phyloP scores from a whole-genome alignment of 2,329 filamentous ascomycete species.

The Epicoccum sorghinum region DNA sequence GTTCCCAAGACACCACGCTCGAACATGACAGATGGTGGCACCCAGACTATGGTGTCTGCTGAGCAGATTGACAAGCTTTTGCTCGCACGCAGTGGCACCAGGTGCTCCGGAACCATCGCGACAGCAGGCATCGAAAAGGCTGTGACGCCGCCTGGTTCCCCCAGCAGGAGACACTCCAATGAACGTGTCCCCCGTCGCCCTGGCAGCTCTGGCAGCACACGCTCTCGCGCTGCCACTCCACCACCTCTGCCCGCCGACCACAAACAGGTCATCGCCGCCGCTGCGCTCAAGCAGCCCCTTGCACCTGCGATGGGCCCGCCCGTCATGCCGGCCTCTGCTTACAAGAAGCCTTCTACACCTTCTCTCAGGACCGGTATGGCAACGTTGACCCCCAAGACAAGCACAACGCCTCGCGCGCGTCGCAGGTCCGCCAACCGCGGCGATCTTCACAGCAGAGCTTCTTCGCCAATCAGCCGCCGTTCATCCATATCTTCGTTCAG shows the following conservation, averaged over 20 bases:
- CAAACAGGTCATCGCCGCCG: conserved; percentile 82
- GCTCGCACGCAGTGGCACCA: conserved; percentile 56
- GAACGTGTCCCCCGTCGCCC: conserved; percentile 62
- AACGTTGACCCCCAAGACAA: conserved; percentile 51
- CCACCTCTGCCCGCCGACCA: conserved; percentile 85
- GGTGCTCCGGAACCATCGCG: conserved; percentile 34
- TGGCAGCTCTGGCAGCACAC: conserved; percentile 73
- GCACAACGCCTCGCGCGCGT: conserved; percentile 61
- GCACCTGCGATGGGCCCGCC: conserved; percentile 78
- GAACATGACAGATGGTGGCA: conserved; percentile 69
- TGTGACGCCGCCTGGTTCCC: conserved; percentile 43
- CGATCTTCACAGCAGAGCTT: conserved; percentile 52
- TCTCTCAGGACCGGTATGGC: conserved; percentile 51
- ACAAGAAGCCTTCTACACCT: conserved; percentile 55
- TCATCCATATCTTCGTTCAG: conserved; percentile 95
- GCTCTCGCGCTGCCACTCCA: conserved; percentile 56
- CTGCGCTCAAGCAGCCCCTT: conserved; percentile 59
- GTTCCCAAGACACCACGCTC: conserved; percentile 35
- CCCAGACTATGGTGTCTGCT: conserved; percentile 84
- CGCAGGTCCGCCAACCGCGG: conserved; percentile 51
- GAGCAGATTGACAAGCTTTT: conserved; percentile 80
- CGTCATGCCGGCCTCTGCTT: conserved; percentile 78
- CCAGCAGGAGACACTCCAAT: conserved; percentile 37
- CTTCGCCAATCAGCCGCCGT: conserved; percentile 65
- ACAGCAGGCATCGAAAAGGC: conserved; percentile 39